Evolutionary conservation across 805 yeast species (phyloP), one percentile per base, ranked within the genome.

Genomic region (Candida endomychidarum): DNA sequence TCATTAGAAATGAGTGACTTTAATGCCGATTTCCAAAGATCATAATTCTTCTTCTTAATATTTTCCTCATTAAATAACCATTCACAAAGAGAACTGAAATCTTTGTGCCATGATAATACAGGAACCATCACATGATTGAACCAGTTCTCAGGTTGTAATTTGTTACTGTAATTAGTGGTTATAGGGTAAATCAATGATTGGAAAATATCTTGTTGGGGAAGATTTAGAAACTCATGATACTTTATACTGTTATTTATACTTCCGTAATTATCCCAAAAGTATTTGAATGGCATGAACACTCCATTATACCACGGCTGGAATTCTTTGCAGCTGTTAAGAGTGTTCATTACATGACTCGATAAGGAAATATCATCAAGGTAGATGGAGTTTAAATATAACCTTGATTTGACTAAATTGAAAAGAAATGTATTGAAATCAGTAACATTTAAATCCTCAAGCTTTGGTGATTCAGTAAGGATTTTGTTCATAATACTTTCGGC

Each of bases 121-220:
- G 72, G 72, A 12, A 65, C 34, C 3, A 63, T 47, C 11, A 63
- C 70, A 18, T 53, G 41, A 4, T 34, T 22, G 41, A 63, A 46
- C 61, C 67, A 65, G 16, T 49, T 45, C 8, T 40, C 38, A 0
- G 51, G 37, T 11, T 52, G 37, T 15, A 52, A 31, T 25, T 51
- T 52, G 8, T 43, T 46, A 24, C 41, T 34, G 15, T 40, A 35
- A 11, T 48, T 40, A 33, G 40, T 31, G 11, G 42, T 19, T 16
- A 64, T 42, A 0, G 71, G 70, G 1, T 30, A 34, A 2, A 58
- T 46, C 10, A 65, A 49, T 5, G 41, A 40, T 3, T 52, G 43
- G 31, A 65, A 63, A 26, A 48, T 40, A 2, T 28, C 4, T 7
- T 26, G 16, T 55, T 20, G 8, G 35, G 37, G 4, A 53, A 39